Evolutionary conservation across 352 stramenopile species (phyloP).

Genomic region (Phytopythium litorale): DNA sequence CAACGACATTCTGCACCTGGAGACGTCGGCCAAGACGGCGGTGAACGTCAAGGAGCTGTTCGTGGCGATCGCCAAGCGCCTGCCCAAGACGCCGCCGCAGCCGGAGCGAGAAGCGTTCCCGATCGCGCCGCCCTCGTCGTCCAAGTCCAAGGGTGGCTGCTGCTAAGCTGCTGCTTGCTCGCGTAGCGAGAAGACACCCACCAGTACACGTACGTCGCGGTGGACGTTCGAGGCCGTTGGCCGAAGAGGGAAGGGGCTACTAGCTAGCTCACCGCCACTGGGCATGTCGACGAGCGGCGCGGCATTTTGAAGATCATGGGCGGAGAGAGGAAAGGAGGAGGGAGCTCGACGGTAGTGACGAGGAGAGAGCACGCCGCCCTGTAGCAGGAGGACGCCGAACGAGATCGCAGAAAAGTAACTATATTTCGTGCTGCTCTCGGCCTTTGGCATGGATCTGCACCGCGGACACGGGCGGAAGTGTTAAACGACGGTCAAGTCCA

Average conservation of each 20-base stretch:
- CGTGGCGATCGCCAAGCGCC: slow-evolving; percentile 92
- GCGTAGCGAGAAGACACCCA: background rate
- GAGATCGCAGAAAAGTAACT: slow-evolving; percentile 42
- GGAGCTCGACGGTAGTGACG: slow-evolving; percentile 5
- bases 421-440: slow-evolving; percentile 20
- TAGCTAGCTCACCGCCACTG: background rate
- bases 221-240: background rate
- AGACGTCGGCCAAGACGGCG: slow-evolving; percentile 99
- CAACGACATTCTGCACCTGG: slow-evolving; percentile 99
- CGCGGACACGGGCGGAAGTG: background rate
- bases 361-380: slow-evolving; percentile 2
- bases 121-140: slow-evolving; percentile 71
- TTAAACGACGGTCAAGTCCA: background rate
- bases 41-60: slow-evolving; percentile 99
- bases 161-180: slow-evolving; percentile 44
- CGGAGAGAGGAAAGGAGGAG: background rate
- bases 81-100: slow-evolving; percentile 82
- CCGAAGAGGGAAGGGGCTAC: background rate
- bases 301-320: slow-evolving; percentile 9
- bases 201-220: background rate
- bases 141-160: slow-evolving; percentile 76
- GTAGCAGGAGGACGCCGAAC: slow-evolving; percentile 7
- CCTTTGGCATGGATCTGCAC: background rate
- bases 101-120: slow-evolving; percentile 81
- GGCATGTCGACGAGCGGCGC: background rate